Evolutionary conservation across 2,329 filamentous ascomycete species (phyloP).

Genomic region (Nigrograna mackinnonii): DNA sequence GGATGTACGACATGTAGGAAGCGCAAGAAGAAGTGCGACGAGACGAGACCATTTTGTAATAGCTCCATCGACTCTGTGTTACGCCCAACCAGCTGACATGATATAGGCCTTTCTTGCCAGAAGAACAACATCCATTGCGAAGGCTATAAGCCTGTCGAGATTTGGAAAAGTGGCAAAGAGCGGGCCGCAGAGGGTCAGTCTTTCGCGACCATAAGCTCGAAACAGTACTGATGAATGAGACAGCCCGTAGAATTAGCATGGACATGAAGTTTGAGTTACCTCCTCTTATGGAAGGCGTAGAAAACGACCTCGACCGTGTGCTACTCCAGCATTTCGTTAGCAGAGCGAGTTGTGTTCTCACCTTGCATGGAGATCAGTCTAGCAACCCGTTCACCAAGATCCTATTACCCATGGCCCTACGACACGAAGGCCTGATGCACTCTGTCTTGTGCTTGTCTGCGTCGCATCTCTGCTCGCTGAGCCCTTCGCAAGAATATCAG

Average conservation of each 20-base stretch:
- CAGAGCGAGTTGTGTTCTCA: constrained; percentile 78
- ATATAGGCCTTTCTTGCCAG: constrained; percentile 78
- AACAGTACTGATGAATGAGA: constrained; percentile 17
- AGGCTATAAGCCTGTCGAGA: constrained; percentile 82
- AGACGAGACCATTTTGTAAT: constrained; percentile 50
- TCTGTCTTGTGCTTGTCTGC: constrained; percentile 83
- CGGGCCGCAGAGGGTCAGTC: constrained; percentile 65
- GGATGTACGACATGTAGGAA: constrained; percentile 63
- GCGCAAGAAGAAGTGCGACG: constrained; percentile 65
- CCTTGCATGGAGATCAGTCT: constrained; percentile 74
- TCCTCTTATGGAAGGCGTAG: constrained; percentile 76
- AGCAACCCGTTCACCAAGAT: constrained; percentile 85
- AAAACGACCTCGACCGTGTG: constrained; percentile 76
- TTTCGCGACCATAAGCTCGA: constrained; percentile 1
- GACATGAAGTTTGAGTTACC: constrained; percentile 53
- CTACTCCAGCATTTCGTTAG: constrained; percentile 85
- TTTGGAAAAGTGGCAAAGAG: constrained; percentile 86
- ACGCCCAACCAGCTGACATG: constrained; percentile 22
- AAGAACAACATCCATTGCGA: constrained; percentile 93
- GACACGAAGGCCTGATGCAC: constrained; percentile 85
- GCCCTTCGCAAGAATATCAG: constrained; percentile 54
- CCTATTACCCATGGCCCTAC: constrained; percentile 77
- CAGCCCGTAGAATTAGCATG: constrained; percentile 37
- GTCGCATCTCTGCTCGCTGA: constrained; percentile 66
- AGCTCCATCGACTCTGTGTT: constrained; percentile 1